Evolutionary conservation across 768 basidiomycete species (phyloP).

Genomic region (Boletus subcaerulescens): DNA sequence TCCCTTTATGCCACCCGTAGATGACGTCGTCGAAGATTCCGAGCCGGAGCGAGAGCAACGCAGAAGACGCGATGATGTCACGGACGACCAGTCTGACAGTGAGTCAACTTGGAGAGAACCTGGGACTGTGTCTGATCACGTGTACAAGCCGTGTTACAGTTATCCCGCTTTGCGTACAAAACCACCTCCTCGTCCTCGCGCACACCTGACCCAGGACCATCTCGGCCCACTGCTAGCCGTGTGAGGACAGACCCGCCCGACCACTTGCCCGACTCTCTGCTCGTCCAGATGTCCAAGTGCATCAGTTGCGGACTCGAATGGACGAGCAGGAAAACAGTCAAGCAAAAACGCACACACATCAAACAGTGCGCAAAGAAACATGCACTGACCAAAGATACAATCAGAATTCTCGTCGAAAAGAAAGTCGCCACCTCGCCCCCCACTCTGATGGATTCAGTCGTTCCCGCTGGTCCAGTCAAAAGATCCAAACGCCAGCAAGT

Average conservation of each 20-base stretch:
- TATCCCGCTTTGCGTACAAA: constrained; percentile 43
- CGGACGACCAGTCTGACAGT: constrained; percentile 1
- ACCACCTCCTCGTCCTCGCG: neutral
- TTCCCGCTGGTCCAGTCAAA: constrained; percentile 47
- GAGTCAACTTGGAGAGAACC: neutral
- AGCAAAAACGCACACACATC: constrained; percentile 67
- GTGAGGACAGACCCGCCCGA: constrained; percentile 15
- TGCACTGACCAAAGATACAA: constrained; percentile 50
- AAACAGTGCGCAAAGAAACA: constrained; percentile 64
- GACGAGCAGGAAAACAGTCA: constrained; percentile 64
- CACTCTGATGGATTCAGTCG: constrained; percentile 53
- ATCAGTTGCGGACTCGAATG: constrained; percentile 63
- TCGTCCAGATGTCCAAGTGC: constrained; percentile 53
- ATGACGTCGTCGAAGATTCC: neutral
- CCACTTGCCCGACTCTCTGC: constrained; percentile 45
- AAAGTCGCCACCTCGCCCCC: constrained; percentile 34
- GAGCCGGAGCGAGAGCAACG: neutral
- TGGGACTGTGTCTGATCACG: neutral
- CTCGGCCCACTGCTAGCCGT: neutral
- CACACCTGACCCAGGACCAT: neutral
- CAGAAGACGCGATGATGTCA: neutral
- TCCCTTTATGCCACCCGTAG: constrained; percentile 21
- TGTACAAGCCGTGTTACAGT: neutral
- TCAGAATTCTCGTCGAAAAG: constrained; percentile 49
- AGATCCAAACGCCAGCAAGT: constrained; percentile 38